These are phyloP conservation scores for Fusarium piperis DNA, from an alignment of 2,329 filamentous ascomycete genomes.

Conservation along the genomic window DNA sequence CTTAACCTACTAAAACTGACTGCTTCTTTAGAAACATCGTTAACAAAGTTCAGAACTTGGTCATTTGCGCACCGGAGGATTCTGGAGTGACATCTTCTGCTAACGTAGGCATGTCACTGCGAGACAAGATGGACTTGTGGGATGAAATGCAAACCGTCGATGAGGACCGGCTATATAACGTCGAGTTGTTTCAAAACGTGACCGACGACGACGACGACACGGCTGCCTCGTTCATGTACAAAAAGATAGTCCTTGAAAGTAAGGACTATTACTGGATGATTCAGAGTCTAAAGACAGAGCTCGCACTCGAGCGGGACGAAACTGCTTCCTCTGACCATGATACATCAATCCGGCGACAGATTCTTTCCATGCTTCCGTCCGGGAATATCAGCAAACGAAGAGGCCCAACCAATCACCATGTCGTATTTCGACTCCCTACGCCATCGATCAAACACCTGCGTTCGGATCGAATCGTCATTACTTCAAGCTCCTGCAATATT, in stretches of 20 bases:
- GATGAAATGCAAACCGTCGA: background rate
- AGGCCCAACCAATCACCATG: background rate
- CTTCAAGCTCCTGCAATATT: background rate
- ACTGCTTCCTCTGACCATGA: no score
- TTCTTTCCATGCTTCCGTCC: background rate
- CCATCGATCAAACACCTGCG: background rate
- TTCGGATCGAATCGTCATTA: background rate
- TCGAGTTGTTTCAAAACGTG: background rate
- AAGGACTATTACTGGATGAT: background rate
- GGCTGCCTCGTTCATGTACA: background rate
- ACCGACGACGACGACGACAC: background rate
- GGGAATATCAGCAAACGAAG: background rate
- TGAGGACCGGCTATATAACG: background rate
- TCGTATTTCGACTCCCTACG: background rate
- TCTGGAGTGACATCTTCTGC: background rate
- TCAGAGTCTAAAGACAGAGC: background rate
- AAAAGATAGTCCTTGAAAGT: background rate
- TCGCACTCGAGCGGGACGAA: background rate
- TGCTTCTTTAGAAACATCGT: background rate
- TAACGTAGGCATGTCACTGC: background rate
- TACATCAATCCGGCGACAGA: background rate
- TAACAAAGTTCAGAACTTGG: background rate
- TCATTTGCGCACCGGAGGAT: background rate
- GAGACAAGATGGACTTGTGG: background rate
- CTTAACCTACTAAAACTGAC: background rate